Evolutionary conservation across 495 filamentous ascomycete genomes (phyloP), one percentile per base, ranked within the genome.

Genomic region (Letharia lupina): DNA sequence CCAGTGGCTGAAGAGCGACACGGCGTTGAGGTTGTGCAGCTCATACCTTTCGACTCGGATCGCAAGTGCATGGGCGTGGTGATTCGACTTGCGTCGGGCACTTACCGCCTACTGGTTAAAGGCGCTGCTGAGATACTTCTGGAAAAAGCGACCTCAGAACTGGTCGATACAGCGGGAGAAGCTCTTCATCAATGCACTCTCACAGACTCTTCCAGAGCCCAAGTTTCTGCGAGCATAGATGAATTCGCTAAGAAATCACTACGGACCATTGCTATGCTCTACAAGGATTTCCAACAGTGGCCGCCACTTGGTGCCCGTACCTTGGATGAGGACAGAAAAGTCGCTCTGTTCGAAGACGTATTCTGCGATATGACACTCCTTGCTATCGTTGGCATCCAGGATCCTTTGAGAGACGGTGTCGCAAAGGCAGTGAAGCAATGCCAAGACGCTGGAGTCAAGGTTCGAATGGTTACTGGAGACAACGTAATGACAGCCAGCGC

Each of bases 401-500:
- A 89, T 69, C 86, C 86, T 40, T 78, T 89, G 18, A 80, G 86
- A 61, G 84, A 86, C 4, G 91, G 91, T 68, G 91, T 96, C 31
- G 80, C 83, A 16, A 81, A 88, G 47, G 91, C 91, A 41, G 91
- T 96, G 50, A 77, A 77, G 63, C 81, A 82, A 68, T 93, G 90
- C 70, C 86, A 90, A 68, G 80, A 80, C 42, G 91, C 91, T 15
- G 91, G 91, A 66, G 90, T 95, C 13, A 78, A 89, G 62, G 89
- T 94, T 62, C 89, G 91, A 70, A 96, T 96, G 91, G 91, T 96
- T 60, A 96, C 91, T 12, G 88, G 91, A 40, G 91, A 96, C 76
- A 96, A 96, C 71, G 78, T 89, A 65, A 78, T 87, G 44, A 96
- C 91, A 18, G 91, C 91, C 39, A 83, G 84, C 64, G 90, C 91